Evolutionary conservation across 306 rosid species (phyloP).

Genomic region (Canavalia ensiformis): DNA sequence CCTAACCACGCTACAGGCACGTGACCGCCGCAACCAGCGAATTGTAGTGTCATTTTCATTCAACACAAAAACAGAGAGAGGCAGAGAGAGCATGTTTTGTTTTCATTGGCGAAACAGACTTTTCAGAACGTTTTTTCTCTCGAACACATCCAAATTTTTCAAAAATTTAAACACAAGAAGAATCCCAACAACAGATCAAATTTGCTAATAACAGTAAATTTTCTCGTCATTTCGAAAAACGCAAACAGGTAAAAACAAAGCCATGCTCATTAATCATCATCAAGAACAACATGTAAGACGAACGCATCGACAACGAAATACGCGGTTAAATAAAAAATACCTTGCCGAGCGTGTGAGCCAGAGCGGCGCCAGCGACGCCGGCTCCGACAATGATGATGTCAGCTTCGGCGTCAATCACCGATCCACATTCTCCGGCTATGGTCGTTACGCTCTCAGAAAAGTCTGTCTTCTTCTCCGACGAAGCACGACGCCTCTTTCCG

Average conservation of each 20-base stretch:
- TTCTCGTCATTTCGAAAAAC: not conserved
- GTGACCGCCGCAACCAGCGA: not conserved
- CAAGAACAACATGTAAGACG: constrained; percentile 5
- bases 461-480: constrained; percentile 43
- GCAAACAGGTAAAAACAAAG: constrained; percentile 7
- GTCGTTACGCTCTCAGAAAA: constrained; percentile 53
- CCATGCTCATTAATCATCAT: not conserved
- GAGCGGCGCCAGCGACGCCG: constrained; percentile 96
- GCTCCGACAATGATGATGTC: constrained; percentile 96
- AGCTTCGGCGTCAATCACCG: constrained; percentile 53
- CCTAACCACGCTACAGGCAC: constrained; percentile 18
- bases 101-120: constrained; percentile 14
- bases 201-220: not conserved
- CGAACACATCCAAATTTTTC: not conserved
- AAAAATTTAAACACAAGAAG: not conserved
- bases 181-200: not conserved
- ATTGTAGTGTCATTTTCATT: not conserved
- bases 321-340: constrained; percentile 44
- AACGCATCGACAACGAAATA: constrained; percentile 13
- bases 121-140: not conserved
- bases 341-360: constrained; percentile 95
- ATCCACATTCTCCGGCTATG: constrained; percentile 67
- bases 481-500: constrained; percentile 42
- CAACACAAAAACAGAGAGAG: not conserved
- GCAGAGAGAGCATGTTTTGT: not conserved